Conservation (phyloP, 106 monocot species). For the Chionographis japonica region DNA sequence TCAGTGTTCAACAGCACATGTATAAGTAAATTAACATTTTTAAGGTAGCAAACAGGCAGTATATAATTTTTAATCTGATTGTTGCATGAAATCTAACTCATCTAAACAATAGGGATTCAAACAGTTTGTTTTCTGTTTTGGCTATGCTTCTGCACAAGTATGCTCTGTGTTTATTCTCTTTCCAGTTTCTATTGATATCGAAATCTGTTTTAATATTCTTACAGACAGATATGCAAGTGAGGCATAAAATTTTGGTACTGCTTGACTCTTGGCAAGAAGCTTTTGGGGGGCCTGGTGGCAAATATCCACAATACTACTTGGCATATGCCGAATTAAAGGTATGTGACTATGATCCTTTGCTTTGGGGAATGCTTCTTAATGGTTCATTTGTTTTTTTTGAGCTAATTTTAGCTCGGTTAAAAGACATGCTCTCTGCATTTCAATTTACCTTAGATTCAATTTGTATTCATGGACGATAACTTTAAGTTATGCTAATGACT, state of each 20-base stretch:
- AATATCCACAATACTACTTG: conserved; percentile 42
- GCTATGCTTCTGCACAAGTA: too few relatives aligned
- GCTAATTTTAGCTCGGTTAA: too few relatives aligned
- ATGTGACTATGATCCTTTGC: not conserved
- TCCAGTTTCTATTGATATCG: too few relatives aligned
- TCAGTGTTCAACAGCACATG: too few relatives aligned
- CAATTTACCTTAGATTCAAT: too few relatives aligned
- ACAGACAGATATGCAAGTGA: conserved; percentile 48
- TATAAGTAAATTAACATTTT: too few relatives aligned
- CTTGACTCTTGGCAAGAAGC: conserved; percentile 55
- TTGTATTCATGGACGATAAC: not conserved
- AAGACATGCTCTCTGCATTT: too few relatives aligned
- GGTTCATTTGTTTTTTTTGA: not conserved
- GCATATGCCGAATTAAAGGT: conserved; percentile 41
- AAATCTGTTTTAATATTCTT: not conserved
- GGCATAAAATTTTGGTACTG: conserved; percentile 40
- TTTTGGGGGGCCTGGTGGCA: conserved; percentile 49
- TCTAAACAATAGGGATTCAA: too few relatives aligned
- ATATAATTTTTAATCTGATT: too few relatives aligned
- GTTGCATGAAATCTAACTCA: too few relatives aligned
- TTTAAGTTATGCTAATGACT: not conserved
- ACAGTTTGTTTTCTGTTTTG: too few relatives aligned
- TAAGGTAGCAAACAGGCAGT: too few relatives aligned
- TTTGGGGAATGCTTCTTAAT: not conserved
- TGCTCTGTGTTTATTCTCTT: not conserved